Conservation (phyloP, 495 filamentous ascomycete genomes). For the Staphylotrichum tortipilum region DNA sequence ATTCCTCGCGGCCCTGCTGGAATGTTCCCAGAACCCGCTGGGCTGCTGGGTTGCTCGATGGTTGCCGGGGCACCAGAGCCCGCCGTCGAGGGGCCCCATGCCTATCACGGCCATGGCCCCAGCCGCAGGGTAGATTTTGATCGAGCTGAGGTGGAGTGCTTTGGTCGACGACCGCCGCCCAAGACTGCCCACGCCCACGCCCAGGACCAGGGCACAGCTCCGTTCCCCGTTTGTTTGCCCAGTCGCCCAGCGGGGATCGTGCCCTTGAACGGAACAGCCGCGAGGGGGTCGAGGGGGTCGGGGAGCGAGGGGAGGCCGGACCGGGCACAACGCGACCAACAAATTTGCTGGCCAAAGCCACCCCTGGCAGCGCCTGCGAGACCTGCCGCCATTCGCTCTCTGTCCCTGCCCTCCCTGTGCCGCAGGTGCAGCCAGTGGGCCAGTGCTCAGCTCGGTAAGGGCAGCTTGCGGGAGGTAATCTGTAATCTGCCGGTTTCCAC, state of each 20-base stretch:
- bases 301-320: no score
- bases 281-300: no score
- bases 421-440: constrained; percentile 15
- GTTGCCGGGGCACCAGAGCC: no score
- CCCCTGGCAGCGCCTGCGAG: constrained; percentile 10
- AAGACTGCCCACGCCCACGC: no score
- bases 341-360: constrained; percentile 6
- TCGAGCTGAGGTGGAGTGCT: not conserved
- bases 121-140: no score
- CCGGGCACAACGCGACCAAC: not conserved
- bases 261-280: not conserved
- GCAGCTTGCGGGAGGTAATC: not conserved
- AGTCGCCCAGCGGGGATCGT: not conserved
- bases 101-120: no score
- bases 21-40: not conserved
- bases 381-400: constrained; percentile 13
- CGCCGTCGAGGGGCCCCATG: no score
- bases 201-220: not conserved
- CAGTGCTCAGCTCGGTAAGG: constrained; percentile 22
- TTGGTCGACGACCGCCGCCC: not conserved
- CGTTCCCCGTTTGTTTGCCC: not conserved
- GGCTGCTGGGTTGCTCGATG: no score
- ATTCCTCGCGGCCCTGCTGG: not conserved
- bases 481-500: constrained; percentile 31
- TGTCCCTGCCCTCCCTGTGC: no score